These are phyloP conservation scores for Rhizomucor pusillus DNA, from an alignment of 371 early-diverging fungal species.

Conservation along the genomic window DNA sequence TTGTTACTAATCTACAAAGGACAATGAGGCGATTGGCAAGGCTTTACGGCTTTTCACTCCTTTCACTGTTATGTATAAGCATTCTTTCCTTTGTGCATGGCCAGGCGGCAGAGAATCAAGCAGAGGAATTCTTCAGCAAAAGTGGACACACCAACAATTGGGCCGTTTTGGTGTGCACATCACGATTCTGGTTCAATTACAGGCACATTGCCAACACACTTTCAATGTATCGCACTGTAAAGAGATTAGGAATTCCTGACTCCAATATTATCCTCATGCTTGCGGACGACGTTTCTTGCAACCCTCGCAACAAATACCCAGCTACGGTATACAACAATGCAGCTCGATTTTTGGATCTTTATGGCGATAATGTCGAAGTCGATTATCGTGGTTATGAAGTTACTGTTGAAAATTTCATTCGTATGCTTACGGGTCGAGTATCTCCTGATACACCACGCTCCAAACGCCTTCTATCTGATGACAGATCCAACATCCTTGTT, in stretches of 20 bases:
- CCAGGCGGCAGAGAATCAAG: conserved; percentile 12
- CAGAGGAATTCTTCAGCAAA: conserved; percentile 56
- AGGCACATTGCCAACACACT: conserved; percentile 95
- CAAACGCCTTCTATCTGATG: conserved; percentile 91
- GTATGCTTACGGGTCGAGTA: conserved; percentile 89
- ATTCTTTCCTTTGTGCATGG: too few relatives aligned
- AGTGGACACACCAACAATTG: conserved; percentile 93
- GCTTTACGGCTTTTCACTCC: too few relatives aligned
- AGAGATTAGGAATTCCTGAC: conserved; percentile 96
- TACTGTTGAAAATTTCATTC: conserved; percentile 95
- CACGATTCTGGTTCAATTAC: conserved; percentile 97
- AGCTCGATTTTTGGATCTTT: conserved; percentile 77
- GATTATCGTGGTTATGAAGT: conserved; percentile 98
- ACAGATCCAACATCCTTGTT: conserved; percentile 89
- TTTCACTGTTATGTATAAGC: too few relatives aligned
- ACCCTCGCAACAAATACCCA: conserved; percentile 88
- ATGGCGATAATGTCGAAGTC: conserved; percentile 94
- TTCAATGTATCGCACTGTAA: conserved; percentile 96
- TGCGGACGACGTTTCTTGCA: conserved; percentile 97
- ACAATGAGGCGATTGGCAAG: too few relatives aligned
- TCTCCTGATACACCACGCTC: conserved; percentile 79
- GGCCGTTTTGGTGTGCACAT: conserved; percentile 97
- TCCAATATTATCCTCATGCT: conserved; percentile 97
- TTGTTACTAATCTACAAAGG: too few relatives aligned
- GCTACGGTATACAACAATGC: conserved; percentile 93